phyloP scores from a whole-genome alignment of 805 yeast genomes.

The Suhomyces pyralidae region DNA sequence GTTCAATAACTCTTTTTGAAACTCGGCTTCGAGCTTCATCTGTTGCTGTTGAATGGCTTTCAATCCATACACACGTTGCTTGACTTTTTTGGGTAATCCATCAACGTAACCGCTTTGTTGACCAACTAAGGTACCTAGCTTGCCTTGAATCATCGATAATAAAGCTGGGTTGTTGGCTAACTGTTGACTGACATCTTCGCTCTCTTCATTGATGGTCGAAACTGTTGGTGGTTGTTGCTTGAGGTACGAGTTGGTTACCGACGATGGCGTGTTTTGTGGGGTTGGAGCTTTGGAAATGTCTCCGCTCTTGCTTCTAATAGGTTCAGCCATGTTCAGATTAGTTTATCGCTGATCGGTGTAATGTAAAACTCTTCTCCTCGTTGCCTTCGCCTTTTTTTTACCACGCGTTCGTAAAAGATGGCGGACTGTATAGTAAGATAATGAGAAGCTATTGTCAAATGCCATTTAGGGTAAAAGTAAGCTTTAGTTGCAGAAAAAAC shows the following conservation, averaged over 20 bases:
- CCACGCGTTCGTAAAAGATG: neutral
- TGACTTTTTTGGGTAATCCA: slow-evolving; percentile 66
- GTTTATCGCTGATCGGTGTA: neutral
- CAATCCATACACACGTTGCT: slow-evolving; percentile 74
- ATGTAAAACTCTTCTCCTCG: neutral
- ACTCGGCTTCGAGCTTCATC: slow-evolving; percentile 81
- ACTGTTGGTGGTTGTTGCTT: slow-evolving; percentile 56
- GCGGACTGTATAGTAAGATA: neutral
- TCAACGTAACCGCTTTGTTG: slow-evolving; percentile 83
- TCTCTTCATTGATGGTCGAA: slow-evolving; percentile 63
- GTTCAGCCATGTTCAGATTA: slow-evolving; percentile 66
- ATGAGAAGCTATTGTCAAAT: neutral
- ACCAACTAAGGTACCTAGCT: slow-evolving; percentile 80
- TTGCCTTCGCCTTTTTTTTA: slow-evolving; percentile 1
- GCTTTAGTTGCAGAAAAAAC: neutral
- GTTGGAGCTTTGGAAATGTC: slow-evolving; percentile 93
- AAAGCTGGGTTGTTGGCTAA: slow-evolving; percentile 78
- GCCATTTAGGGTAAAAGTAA: neutral
- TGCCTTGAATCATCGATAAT: slow-evolving; percentile 84
- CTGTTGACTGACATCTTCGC: slow-evolving; percentile 44
- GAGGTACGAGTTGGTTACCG: slow-evolving; percentile 71
- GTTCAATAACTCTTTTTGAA: slow-evolving; percentile 82
- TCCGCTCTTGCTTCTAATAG: slow-evolving; percentile 68
- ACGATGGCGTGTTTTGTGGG: slow-evolving; percentile 97
- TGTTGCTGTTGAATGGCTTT: slow-evolving; percentile 79